These are phyloP conservation scores for Gossypium longicalyx DNA, from an alignment of 345 rosid species.

Conservation along the genomic window DNA sequence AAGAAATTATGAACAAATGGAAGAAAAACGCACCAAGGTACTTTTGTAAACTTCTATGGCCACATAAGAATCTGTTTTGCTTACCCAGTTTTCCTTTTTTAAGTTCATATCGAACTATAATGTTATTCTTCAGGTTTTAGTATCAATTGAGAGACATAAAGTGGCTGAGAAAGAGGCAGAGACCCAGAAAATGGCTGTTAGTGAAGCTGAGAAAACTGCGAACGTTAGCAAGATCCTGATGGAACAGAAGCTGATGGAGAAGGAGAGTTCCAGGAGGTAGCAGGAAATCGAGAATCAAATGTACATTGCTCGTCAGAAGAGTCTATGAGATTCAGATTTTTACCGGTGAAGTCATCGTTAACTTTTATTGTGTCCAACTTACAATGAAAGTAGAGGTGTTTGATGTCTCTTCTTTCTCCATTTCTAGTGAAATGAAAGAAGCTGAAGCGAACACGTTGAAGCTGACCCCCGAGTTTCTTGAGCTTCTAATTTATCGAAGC, in stretches of 20 bases:
- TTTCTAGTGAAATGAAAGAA: constrained; percentile 58
- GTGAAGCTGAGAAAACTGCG: constrained; percentile 89
- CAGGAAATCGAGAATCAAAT: constrained; percentile 81
- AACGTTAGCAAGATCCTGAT: constrained; percentile 76
- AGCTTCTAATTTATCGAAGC: constrained; percentile 80
- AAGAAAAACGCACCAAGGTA: constrained; percentile 93
- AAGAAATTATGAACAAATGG: constrained; percentile 85
- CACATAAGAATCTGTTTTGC: neutral
- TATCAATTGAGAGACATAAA: constrained; percentile 73
- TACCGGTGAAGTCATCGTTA: constrained; percentile 44
- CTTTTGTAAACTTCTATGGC: neutral
- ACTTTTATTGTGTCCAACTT: neutral
- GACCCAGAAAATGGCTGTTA: constrained; percentile 77
- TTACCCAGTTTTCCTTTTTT: neutral
- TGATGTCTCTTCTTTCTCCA: neutral
- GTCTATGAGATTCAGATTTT: constrained; percentile 78
- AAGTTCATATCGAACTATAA: neutral
- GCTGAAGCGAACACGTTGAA: constrained; percentile 90
- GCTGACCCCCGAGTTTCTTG: constrained; percentile 87
- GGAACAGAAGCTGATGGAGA: constrained; percentile 88
- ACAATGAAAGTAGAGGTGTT: neutral
- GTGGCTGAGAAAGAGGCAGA: constrained; percentile 92
- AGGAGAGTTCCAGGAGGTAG: constrained; percentile 69
- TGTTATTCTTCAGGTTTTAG: constrained; percentile 55
- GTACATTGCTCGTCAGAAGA: constrained; percentile 73